Percentiles rank a stretch among this genome's conserved stretches.
phyloP scores from a whole-genome alignment of 2,329 filamentous ascomycete genomes.

The Aspergillus spinulosporus region DNA sequence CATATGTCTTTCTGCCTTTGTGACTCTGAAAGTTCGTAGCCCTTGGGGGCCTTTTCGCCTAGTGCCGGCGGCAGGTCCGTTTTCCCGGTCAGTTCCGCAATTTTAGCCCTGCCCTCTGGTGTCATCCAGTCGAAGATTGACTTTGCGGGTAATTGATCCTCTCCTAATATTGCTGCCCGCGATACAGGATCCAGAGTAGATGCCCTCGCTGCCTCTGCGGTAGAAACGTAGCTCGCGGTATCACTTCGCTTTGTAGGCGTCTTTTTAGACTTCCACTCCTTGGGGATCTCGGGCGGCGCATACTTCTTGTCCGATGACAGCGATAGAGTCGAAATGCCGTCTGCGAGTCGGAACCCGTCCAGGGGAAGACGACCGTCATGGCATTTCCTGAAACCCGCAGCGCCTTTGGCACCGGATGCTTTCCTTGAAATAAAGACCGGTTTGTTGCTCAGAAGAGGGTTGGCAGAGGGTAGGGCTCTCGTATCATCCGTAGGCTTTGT shows the following conservation, averaged over 20 bases:
- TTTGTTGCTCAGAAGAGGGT: conserved; percentile 64
- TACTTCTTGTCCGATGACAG: conserved; percentile 49
- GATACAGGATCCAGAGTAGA: conserved; percentile 74
- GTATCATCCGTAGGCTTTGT: conserved; percentile 37
- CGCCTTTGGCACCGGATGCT: conserved; percentile 42
- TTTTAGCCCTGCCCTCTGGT: conserved; percentile 70
- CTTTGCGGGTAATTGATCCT: conserved; percentile 79
- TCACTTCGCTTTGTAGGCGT: conserved; percentile 38
- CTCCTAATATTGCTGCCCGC: conserved; percentile 77
- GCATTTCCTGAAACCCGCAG: conserved; percentile 64
- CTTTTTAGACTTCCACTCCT: conserved; percentile 70
- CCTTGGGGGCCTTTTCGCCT: conserved; percentile 68
- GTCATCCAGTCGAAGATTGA: conserved; percentile 94
- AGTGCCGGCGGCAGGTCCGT: conserved; percentile 73
- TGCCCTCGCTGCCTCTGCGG: conserved; percentile 73
- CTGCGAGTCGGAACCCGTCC: conserved; percentile 74
- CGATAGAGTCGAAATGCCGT: conserved; percentile 50
- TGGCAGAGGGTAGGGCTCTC: conserved; percentile 54
- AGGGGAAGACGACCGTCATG: conserved; percentile 80
- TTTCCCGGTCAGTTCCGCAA: conserved; percentile 74
- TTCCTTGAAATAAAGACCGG: conserved; percentile 77
- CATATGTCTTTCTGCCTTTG: conserved; percentile 62
- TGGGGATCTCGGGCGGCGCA: conserved; percentile 45
- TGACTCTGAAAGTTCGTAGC: conserved; percentile 62
- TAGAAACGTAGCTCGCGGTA: conserved; percentile 58